Evolutionary conservation across 148 eudicot species (phyloP).

Genomic region (Tetragonia tetragonoides): DNA sequence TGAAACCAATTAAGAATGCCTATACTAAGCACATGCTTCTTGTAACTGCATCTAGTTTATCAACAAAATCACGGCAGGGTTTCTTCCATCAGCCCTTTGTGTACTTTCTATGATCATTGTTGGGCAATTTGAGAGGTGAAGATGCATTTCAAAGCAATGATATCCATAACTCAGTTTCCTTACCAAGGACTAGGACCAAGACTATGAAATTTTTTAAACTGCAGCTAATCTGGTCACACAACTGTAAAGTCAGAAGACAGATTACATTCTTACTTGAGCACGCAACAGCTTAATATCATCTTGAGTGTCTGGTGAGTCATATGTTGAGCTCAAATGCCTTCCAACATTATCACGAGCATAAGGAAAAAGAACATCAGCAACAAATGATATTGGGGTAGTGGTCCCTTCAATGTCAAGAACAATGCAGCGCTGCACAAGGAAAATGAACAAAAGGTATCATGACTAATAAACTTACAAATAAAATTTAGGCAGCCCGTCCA

Average conservation of each 20-base stretch:
- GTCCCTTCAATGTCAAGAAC: conserved; percentile 99
- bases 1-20: no score
- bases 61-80: no score
- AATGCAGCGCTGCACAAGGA: conserved; percentile 68
- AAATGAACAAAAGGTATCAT: background rate
- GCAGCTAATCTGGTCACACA: background rate
- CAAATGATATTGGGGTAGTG: conserved; percentile 96
- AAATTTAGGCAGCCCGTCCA: background rate
- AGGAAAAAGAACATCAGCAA: conserved; percentile 89
- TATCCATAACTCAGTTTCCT: no score
- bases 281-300: conserved; percentile 82
- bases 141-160: no score
- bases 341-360: conserved; percentile 85
- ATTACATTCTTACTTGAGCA: conserved; percentile 57
- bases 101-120: no score
- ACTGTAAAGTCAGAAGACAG: background rate
- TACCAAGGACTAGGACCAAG: background rate
- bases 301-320: conserved; percentile 72
- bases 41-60: no score
- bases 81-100: no score
- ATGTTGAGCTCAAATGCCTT: conserved; percentile 84
- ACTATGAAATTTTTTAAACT: background rate
- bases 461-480: background rate
- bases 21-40: background rate
- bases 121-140: no score